Conservation (phyloP, 768 basidiomycete genomes). For the Porphyrellus cyaneotinctus region DNA sequence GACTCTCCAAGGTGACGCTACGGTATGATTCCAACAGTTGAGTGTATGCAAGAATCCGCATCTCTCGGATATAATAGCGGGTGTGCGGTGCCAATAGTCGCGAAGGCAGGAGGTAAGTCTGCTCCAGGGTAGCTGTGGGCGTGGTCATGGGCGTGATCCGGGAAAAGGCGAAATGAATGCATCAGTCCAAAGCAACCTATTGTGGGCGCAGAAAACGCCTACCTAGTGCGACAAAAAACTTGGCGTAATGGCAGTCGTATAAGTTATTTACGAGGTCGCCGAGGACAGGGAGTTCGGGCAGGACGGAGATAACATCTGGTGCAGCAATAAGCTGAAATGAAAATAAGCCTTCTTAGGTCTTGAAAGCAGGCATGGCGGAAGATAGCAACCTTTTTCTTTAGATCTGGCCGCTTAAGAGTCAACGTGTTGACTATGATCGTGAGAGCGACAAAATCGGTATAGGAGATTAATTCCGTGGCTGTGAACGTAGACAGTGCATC, state of each 20-base stretch:
- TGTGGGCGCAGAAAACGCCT: constrained; percentile 15
- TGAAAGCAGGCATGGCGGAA: background rate
- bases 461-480: constrained; percentile 81
- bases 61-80: constrained; percentile 88
- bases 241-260: constrained; percentile 91
- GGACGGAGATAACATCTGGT: constrained; percentile 82
- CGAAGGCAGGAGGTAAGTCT: constrained; percentile 82
- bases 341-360: constrained; percentile 1
- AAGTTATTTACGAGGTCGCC: constrained; percentile 81
- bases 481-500: constrained; percentile 95
- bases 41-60: constrained; percentile 90
- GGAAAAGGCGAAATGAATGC: background rate
- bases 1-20: constrained; percentile 82
- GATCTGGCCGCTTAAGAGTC: constrained; percentile 72
- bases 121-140: constrained; percentile 75
- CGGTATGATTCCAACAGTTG: constrained; percentile 92
- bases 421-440: constrained; percentile 79
- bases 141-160: background rate
- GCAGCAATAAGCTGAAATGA: constrained; percentile 66
- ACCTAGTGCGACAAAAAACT: constrained; percentile 91
- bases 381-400: constrained; percentile 79
- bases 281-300: constrained; percentile 79
- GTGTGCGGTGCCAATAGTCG: constrained; percentile 83
- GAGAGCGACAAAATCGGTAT: constrained; percentile 86
- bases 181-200: constrained; percentile 3